Evolutionary conservation across 345 rosid species (phyloP), one percentile per base, ranked within the genome.

Genomic region (Brassica nigra): DNA sequence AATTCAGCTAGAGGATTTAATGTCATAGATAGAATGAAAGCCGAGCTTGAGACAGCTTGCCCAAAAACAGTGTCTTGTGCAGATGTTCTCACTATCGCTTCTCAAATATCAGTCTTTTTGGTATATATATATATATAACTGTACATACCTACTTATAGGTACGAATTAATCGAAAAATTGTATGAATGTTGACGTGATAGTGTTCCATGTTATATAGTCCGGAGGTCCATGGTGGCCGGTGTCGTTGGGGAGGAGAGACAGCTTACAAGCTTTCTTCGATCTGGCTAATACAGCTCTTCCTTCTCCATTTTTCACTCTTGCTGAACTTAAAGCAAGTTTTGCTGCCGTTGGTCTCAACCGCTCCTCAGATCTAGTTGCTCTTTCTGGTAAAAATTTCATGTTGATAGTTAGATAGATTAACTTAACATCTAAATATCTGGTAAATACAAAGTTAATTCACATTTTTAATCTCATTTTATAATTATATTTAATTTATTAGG

Each of bases 1-100:
- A 90, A 90, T 37, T 90, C 95, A 0, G 81, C 67, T 0, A 84
- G 92, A 71, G 95, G 92, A 4, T 89, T 76, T 29, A 62, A 83
- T 0, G 90, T 87, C 14, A 76, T 89, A 34, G 95, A 90, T 70
- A 44, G 28, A 33, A 89, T 89, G 87, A 90, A 90, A 81, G 8
- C 15, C 8, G 39, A 54, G 44, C 0, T 89, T 69, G 95, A 86
- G 80, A 67, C 20, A 23, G 70, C 68, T 34, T 88, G 91, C 8
- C 89, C 91, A 2, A 66, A 73, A 34, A 57, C 54, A 11, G 89
- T 88, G 42, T 88, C 91, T 34, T 88, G 90, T 42, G 91, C 91
- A 33, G 91, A 88, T 83, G 68, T 82, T 28, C 83, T 86, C 68
- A 59, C 89, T 31, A 80, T 84, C 34, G 85, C 89, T 8, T n/a